A percentile compares a stretch with the other conserved stretches of the same genome.
These are phyloP conservation scores for Intubia oerlemansii DNA, from an alignment of 2,329 filamentous ascomycete genomes.

Conservation along the genomic window DNA sequence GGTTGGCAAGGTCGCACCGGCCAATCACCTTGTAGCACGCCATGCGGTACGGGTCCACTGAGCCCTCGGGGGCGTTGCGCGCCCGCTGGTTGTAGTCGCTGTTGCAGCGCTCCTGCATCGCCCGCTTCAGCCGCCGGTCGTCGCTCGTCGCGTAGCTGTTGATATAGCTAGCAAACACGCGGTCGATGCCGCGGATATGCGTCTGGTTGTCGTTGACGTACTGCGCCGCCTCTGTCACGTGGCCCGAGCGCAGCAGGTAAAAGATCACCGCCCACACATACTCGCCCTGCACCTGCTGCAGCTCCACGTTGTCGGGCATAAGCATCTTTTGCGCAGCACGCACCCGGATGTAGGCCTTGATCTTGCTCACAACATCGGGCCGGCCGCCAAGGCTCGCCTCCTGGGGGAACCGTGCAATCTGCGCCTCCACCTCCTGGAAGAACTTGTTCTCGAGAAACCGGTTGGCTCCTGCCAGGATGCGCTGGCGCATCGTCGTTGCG, in stretches of 20 bases:
- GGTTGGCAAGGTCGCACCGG: conserved; percentile 45
- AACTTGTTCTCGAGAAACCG: conserved; percentile 65
- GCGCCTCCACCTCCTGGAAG: conserved; percentile 51
- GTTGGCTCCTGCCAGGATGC: conserved; percentile 62
- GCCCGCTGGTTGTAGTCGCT: conserved; percentile 75
- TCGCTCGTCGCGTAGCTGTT: conserved; percentile 58
- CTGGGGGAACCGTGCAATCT: conserved; percentile 63
- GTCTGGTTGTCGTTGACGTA: conserved; percentile 65
- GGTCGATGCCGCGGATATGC: conserved; percentile 76
- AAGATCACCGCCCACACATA: conserved; percentile 90
- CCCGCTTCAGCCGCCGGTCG: conserved; percentile 56
- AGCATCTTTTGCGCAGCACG: conserved; percentile 64
- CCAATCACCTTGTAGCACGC: conserved; percentile 97
- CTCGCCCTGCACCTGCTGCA: conserved; percentile 63
- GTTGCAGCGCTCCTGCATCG: conserved; percentile 70
- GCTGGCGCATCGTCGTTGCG: conserved; percentile 49
- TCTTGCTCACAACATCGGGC: conserved; percentile 72
- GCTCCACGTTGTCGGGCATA: conserved; percentile 55
- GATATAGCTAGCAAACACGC: conserved; percentile 75
- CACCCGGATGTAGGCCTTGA: conserved; percentile 78
- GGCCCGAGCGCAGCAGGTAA: conserved; percentile 70
- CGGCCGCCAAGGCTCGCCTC: conserved; percentile 81
- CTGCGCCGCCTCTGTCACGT: conserved; percentile 62
- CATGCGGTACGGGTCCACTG: conserved; percentile 85
- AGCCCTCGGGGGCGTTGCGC: conserved; percentile 66